Evolutionary conservation across 768 basidiomycete species (phyloP).

Genomic region (Mrakia hoshinonis): DNA sequence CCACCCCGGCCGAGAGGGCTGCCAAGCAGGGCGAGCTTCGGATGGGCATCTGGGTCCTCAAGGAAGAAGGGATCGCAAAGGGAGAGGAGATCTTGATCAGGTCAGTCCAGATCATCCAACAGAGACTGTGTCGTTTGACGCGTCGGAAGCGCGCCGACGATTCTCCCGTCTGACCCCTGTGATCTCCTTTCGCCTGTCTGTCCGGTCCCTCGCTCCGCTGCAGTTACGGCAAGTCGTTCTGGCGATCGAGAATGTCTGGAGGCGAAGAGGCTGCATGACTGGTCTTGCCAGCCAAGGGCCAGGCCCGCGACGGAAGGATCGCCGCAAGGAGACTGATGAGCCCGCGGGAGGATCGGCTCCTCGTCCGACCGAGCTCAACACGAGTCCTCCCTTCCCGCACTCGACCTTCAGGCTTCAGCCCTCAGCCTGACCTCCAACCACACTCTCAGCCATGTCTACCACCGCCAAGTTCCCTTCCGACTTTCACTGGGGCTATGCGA

Average conservation of each 20-base stretch:
- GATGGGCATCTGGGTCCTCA: conserved; percentile 26
- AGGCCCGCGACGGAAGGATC: neutral
- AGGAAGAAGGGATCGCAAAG: conserved; percentile 20
- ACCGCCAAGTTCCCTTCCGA: conserved; percentile 4
- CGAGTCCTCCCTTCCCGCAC: neutral
- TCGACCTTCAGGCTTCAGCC: neutral
- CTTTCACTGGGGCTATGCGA: neutral
- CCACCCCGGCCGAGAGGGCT: conserved; percentile 16
- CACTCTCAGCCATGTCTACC: neutral
- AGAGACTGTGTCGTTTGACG: neutral
- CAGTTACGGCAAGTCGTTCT: conserved; percentile 21
- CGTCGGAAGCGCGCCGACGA: too few relatives aligned
- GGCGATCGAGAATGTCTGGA: conserved; percentile 1
- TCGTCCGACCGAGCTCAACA: neutral
- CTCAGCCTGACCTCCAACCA: neutral
- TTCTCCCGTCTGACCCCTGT: too few relatives aligned
- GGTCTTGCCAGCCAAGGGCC: neutral
- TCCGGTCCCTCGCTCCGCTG: neutral
- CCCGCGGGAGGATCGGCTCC: neutral
- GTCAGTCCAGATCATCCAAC: conserved; percentile 5
- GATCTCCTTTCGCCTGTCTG: neutral
- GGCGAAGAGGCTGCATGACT: neutral
- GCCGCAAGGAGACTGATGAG: neutral
- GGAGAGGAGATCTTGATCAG: conserved; percentile 28
- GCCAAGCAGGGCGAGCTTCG: conserved; percentile 19